Percentiles rank a stretch among this genome's conserved stretches.
These are phyloP conservation scores for Pythium myriotylum DNA, from an alignment of 352 stramenopile species.

Conservation along the genomic window DNA sequence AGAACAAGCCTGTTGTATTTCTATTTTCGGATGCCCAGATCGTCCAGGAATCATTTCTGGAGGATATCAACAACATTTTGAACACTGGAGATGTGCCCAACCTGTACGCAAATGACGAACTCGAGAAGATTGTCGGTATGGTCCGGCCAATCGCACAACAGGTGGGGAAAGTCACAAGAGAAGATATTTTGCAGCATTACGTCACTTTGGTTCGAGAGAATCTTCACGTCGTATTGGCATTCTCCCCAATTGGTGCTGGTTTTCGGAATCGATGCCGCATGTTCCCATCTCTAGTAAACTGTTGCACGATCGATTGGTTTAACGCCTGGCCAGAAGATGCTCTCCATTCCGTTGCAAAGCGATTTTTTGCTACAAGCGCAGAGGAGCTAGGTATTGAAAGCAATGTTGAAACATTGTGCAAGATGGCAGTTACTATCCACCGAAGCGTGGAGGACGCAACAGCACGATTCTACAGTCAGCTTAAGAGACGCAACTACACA, in stretches of 20 bases:
- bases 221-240: conserved; percentile 93
- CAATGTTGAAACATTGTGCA: conserved; percentile 89
- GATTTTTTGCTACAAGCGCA: conserved; percentile 85
- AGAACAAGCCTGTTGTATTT: conserved; percentile 91
- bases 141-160: conserved; percentile 80
- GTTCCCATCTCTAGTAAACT: conserved; percentile 95
- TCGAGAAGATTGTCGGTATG: conserved; percentile 89
- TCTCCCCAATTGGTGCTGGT: conserved; percentile 91
- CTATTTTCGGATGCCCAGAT: conserved; percentile 95
- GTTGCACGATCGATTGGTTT: conserved; percentile 97
- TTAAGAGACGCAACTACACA: conserved; percentile 94
- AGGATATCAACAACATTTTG: conserved; percentile 95
- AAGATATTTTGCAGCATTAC: conserved; percentile 88
- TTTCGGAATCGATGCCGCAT: conserved; percentile 93
- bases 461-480: conserved; percentile 72
- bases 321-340: conserved; percentile 95
- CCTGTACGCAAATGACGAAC: conserved; percentile 90
- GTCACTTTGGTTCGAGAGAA: conserved; percentile 93
- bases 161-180: conserved; percentile 80
- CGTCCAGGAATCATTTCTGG: conserved; percentile 92
- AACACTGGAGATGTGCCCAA: conserved; percentile 94
- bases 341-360: conserved; percentile 89
- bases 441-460: conserved; percentile 89
- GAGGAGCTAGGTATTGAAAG: conserved; percentile 88
- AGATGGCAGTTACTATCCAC: conserved; percentile 94